Evolutionary conservation across 106 monocot species (phyloP).

Genomic region (Dendrobium officinale): DNA sequence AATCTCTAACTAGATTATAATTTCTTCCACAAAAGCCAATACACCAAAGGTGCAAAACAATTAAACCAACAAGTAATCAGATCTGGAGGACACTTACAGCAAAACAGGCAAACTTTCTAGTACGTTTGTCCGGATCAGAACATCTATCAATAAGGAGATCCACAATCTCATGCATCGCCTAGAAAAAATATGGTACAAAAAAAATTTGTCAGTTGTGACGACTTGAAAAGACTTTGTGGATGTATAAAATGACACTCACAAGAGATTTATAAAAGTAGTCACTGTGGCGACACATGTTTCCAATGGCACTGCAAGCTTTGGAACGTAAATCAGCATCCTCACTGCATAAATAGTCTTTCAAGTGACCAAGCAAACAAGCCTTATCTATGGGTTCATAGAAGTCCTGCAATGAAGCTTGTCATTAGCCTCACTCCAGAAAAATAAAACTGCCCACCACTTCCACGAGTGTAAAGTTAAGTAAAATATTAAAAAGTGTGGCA

Average conservation of each 20-base stretch:
- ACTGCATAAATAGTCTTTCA: constrained; percentile 52
- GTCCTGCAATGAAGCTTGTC: constrained; percentile 40
- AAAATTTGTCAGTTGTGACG: background rate
- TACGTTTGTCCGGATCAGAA: constrained; percentile 84
- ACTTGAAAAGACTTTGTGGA: no score
- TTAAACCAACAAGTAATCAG: background rate
- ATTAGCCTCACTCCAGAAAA: background rate
- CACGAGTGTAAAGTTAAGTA: background rate
- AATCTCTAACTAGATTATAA: background rate
- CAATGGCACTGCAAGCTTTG: constrained; percentile 92
- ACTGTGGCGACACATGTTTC: constrained; percentile 96
- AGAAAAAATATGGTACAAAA: constrained; percentile 9
- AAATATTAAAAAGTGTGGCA: background rate
- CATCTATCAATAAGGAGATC: constrained; percentile 85
- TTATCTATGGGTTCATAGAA: constrained; percentile 81
- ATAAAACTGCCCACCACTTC: background rate
- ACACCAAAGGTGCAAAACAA: background rate
- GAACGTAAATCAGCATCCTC: constrained; percentile 82
- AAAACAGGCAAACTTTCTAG: constrained; percentile 98
- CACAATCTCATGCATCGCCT: constrained; percentile 63
- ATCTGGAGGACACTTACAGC: constrained; percentile 53
- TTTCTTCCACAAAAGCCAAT: background rate
- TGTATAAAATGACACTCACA: constrained; percentile 32
- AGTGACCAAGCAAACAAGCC: constrained; percentile 53
- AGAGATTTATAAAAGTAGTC: constrained; percentile 78